phyloP scores from a whole-genome alignment of 495 filamentous ascomycete genomes.

The Lasiosphaeriaceae sp. region DNA sequence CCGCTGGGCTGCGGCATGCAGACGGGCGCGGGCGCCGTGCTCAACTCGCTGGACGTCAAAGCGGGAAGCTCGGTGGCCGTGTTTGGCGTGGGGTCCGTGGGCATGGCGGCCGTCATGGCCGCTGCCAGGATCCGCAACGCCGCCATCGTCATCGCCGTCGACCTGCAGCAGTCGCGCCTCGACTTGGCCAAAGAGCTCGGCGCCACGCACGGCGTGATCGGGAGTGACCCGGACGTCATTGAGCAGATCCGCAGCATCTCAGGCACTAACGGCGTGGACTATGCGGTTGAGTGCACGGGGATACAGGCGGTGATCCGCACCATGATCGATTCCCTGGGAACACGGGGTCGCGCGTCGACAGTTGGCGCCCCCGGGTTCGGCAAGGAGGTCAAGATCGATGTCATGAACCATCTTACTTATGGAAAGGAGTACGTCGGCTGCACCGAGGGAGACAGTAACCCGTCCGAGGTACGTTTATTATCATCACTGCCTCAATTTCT shows the following conservation, averaged over 20 bases:
- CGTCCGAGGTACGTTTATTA: conserved; percentile 19
- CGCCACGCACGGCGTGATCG: conserved; percentile 44
- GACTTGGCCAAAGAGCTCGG: conserved; percentile 57
- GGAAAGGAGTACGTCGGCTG: conserved; percentile 33
- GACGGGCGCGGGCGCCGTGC: conserved; percentile 42
- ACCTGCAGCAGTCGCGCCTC: conserved; percentile 57
- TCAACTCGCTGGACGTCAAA: conserved; percentile 37
- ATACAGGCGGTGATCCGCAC: conserved; percentile 29
- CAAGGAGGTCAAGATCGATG: conserved; percentile 17
- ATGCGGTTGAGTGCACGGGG: conserved; percentile 41
- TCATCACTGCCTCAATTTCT: no score
- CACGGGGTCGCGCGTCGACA: conserved; percentile 37
- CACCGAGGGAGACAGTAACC: conserved; percentile 25
- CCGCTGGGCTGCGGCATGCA: conserved; percentile 48
- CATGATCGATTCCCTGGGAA: conserved; percentile 31
- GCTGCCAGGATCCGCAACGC: conserved; percentile 14
- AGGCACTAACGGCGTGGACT: conserved; percentile 32
- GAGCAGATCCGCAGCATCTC: conserved; percentile 19
- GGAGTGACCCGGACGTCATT: conserved; percentile 19
- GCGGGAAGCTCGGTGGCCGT: conserved; percentile 63
- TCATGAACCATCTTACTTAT: conserved; percentile 25
- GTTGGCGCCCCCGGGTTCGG: conserved; percentile 39
- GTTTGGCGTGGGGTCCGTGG: conserved; percentile 70
- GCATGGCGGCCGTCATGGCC: conserved; percentile 59
- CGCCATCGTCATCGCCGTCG: conserved; percentile 55